phyloP scores from a whole-genome alignment of 75 land plant genomes.

The Selaginella tamariscina region DNA sequence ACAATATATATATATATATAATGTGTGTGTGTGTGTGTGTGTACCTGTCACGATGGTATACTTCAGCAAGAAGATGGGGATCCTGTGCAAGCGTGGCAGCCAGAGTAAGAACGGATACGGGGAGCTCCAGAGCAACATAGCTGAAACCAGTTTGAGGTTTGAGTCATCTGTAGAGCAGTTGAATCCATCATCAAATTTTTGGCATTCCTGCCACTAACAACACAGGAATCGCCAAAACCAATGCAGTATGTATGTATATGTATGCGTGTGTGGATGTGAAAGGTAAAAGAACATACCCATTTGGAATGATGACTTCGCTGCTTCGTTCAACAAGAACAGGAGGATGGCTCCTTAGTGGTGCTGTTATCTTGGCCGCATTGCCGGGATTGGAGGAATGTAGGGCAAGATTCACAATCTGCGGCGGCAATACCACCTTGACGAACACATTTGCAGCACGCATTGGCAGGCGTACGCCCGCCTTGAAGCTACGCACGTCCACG shows the following conservation, averaged over 20 bases:
- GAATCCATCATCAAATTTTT: neutral
- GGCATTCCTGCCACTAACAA: too few relatives aligned
- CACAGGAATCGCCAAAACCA: too few relatives aligned
- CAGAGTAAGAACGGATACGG: constrained; percentile 19
- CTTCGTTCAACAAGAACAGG: constrained; percentile 20
- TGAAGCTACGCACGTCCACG: constrained; percentile 30
- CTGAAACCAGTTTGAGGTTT: constrained; percentile 19
- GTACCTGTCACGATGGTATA: constrained; percentile 23
- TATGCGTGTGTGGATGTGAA: too few relatives aligned
- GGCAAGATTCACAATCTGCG: constrained; percentile 22
- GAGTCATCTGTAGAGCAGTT: constrained; percentile 13
- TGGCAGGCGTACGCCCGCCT: constrained; percentile 25
- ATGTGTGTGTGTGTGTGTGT: too few relatives aligned
- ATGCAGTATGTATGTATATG: too few relatives aligned
- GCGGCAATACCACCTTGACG: constrained; percentile 23
- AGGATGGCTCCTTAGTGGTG: constrained; percentile 29
- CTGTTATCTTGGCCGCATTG: constrained; percentile 19
- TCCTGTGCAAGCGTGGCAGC: constrained; percentile 24
- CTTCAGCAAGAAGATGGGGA: constrained; percentile 19
- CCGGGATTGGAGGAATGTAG: constrained; percentile 9
- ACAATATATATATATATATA: too few relatives aligned
- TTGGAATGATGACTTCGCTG: constrained; percentile 23
- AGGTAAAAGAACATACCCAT: constrained; percentile 21
- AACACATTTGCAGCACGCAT: constrained; percentile 24
- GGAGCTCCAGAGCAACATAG: constrained; percentile 28